These are phyloP conservation scores for Didymella segeticola DNA, from an alignment of 2,329 filamentous ascomycete genomes.

Conservation along the genomic window DNA sequence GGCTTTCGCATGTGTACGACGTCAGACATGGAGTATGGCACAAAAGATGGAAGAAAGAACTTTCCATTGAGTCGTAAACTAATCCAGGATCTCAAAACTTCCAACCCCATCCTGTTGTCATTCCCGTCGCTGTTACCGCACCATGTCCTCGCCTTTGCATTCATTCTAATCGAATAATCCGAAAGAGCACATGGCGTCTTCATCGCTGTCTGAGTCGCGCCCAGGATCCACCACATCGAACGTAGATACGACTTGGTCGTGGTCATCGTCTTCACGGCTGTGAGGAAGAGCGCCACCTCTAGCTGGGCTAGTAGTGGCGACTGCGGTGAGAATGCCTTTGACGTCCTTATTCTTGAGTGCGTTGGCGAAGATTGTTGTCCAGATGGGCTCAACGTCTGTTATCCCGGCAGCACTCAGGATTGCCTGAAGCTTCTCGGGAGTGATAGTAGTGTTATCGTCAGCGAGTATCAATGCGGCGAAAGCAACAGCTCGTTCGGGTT, in stretches of 20 bases:
- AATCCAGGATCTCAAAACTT: conserved; percentile 25
- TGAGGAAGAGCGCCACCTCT: conserved; percentile 4
- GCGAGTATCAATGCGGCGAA: conserved; percentile 99
- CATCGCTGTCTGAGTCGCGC: neutral
- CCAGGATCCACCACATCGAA: neutral
- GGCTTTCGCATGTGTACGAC: too few species aligned
- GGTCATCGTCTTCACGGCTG: neutral
- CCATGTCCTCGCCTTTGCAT: neutral
- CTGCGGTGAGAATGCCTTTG: conserved; percentile 82
- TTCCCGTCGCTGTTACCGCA: neutral
- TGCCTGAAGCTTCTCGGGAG: conserved; percentile 93
- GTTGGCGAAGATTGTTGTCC: conserved; percentile 96
- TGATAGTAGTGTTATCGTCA: conserved; percentile 95
- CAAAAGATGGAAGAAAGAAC: conserved; percentile 20
- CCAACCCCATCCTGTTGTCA: neutral
- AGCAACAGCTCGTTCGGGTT: conserved; percentile 70
- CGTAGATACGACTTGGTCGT: neutral
- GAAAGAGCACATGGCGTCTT: neutral
- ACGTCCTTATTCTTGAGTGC: conserved; percentile 89
- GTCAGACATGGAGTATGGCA: neutral
- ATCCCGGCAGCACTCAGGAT: conserved; percentile 89
- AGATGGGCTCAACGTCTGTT: conserved; percentile 93
- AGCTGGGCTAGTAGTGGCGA: conserved; percentile 60
- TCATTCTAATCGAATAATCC: neutral
- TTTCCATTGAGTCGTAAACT: conserved; percentile 11